Conservation (phyloP, 805 yeast genomes). For the Lipomyces spencermartinsiae region DNA sequence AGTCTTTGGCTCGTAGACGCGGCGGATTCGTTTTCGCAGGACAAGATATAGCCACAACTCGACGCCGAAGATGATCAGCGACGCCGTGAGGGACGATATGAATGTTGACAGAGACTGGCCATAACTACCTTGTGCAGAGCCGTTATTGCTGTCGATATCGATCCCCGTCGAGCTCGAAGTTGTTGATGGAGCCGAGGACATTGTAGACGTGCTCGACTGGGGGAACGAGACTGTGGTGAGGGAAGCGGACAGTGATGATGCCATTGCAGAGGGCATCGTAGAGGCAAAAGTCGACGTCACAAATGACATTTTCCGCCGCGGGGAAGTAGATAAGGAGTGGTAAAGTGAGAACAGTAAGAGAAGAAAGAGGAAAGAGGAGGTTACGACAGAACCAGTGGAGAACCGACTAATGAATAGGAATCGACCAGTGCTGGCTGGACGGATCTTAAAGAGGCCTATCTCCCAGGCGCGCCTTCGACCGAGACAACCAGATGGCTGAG, state of each 20-base stretch:
- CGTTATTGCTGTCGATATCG: conserved; percentile 21
- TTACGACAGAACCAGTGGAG: background rate
- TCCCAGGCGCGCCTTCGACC: background rate
- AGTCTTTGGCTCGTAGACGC: conserved; percentile 87
- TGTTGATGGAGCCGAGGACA: conserved; percentile 14
- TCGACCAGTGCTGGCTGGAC: background rate
- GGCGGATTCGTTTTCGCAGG: conserved; percentile 67
- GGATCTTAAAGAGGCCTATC: background rate
- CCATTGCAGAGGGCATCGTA: background rate
- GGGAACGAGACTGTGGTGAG: conserved; percentile 7
- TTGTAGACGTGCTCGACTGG: conserved; percentile 17
- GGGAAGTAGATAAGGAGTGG: background rate
- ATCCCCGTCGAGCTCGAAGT: conserved; percentile 9
- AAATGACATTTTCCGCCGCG: background rate
- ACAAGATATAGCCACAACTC: conserved; percentile 69
- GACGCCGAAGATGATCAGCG: conserved; percentile 67
- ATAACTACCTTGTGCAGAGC: conserved; percentile 31
- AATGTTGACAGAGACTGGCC: conserved; percentile 71
- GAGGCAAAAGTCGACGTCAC: background rate
- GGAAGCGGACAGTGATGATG: conserved; percentile 16
- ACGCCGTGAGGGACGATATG: conserved; percentile 70
- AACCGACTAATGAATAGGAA: background rate
- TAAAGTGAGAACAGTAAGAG: background rate
- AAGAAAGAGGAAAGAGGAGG: background rate
- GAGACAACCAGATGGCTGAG: background rate